These are phyloP conservation scores for Penicillium brasilianum DNA, from an alignment of 2,329 filamentous ascomycete species.

Conservation along the genomic window DNA sequence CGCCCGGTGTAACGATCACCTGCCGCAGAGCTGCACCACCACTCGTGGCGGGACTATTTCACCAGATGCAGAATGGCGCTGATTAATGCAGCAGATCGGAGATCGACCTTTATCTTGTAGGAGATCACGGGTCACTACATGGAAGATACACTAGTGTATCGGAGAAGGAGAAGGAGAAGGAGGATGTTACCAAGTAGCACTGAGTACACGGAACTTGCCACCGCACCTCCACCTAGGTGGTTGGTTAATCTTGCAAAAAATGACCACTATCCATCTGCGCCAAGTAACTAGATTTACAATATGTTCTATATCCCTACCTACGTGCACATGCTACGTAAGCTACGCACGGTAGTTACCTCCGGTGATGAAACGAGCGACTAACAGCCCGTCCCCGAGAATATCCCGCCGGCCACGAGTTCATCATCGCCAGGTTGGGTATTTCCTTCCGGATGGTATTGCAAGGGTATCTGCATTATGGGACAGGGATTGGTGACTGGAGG, in stretches of 20 bases:
- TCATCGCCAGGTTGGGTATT: slow-evolving; percentile 11
- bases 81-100: neutral
- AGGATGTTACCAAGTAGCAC: neutral
- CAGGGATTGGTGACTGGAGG: neutral
- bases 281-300: neutral
- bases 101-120: neutral
- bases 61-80: slow-evolving; percentile 26
- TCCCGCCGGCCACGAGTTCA: neutral
- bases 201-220: neutral
- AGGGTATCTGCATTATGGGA: neutral
- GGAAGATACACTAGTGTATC: neutral
- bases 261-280: neutral
- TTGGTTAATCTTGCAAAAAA: neutral
- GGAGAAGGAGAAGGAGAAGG: neutral
- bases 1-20: neutral
- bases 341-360: neutral
- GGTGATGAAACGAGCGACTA: neutral
- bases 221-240: too few relatives aligned
- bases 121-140: neutral
- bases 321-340: neutral
- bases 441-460: slow-evolving; percentile 4
- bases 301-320: neutral
- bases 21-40: slow-evolving; percentile 1
- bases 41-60: slow-evolving; percentile 23
- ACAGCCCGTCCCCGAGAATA: neutral